These are phyloP conservation scores for Leccinum subrobustum DNA, from an alignment of 1,284 basidiomycete genomes.

Conservation along the genomic window DNA sequence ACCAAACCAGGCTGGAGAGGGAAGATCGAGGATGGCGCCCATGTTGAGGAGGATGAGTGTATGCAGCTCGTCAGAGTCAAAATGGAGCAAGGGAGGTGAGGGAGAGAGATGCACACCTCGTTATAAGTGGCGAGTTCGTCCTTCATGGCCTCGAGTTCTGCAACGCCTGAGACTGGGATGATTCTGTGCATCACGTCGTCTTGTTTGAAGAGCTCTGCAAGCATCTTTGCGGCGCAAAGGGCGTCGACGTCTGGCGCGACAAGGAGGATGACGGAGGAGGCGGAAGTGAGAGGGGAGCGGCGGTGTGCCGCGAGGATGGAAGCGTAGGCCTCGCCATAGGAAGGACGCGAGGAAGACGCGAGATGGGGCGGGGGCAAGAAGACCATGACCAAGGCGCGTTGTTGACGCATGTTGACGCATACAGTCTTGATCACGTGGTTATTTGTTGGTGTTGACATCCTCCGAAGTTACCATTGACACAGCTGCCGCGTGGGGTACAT, in stretches of 20 bases:
- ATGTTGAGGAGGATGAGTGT: slow-evolving; percentile 93
- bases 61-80: slow-evolving; percentile 61
- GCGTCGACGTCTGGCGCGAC: slow-evolving; percentile 90
- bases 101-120: slow-evolving; percentile 54
- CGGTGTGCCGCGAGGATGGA: slow-evolving; percentile 73
- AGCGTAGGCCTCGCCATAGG: slow-evolving; percentile 81
- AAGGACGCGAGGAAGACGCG: slow-evolving; percentile 52
- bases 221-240: slow-evolving; percentile 85
- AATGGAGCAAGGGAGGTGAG: background rate
- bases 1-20: slow-evolving; percentile 73
- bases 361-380: slow-evolving; percentile 69
- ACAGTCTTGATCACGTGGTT: slow-evolving; percentile 19
- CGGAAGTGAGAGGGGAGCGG: slow-evolving; percentile 72
- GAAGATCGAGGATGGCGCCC: slow-evolving; percentile 85
- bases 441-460: slow-evolving; percentile 18
- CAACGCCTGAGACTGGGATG: slow-evolving; percentile 89
- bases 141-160: slow-evolving; percentile 65
- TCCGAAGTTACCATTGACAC: too few species aligned
- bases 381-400: slow-evolving; percentile 46
- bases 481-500: slow-evolving; percentile 27
- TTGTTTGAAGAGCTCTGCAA: slow-evolving; percentile 87
- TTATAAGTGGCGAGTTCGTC: slow-evolving; percentile 66
- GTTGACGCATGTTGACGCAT: background rate
- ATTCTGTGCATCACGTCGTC: slow-evolving; percentile 93
- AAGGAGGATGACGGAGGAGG: slow-evolving; percentile 81